Evolutionary conservation across 768 basidiomycete species (phyloP).

Genomic region (Boletus pseudo-olivaceus): DNA sequence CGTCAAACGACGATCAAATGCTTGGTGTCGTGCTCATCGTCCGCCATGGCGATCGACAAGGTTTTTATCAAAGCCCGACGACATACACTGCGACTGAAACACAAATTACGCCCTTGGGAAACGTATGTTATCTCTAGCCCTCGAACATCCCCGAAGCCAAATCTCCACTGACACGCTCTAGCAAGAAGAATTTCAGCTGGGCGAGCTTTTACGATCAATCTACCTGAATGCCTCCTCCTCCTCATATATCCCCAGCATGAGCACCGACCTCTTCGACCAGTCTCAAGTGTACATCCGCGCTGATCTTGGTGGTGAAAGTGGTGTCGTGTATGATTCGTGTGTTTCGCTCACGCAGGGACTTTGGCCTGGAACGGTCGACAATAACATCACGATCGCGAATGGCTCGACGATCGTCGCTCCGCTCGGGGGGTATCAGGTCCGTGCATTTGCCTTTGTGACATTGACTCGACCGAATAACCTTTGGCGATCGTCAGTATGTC

Average conservation of each 20-base stretch:
- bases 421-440: constrained; percentile 61
- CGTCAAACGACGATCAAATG: constrained; percentile 29
- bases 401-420: constrained; percentile 57
- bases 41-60: constrained; percentile 60
- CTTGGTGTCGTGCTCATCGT: constrained; percentile 56
- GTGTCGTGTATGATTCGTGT: constrained; percentile 64
- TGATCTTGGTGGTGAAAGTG: constrained; percentile 67
- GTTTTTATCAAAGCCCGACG: constrained; percentile 61
- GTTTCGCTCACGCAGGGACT: constrained; percentile 67
- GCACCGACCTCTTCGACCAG: constrained; percentile 33
- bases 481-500: constrained; percentile 31
- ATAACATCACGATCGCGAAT: constrained; percentile 61
- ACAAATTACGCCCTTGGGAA: constrained; percentile 64
- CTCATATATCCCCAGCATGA: constrained; percentile 45
- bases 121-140: constrained; percentile 36
- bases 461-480: background rate
- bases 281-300: constrained; percentile 50
- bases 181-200: constrained; percentile 59
- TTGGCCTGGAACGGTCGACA: constrained; percentile 47
- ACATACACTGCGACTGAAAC: constrained; percentile 57
- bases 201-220: constrained; percentile 44
- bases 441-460: constrained; percentile 3
- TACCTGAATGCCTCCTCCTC: constrained; percentile 56
- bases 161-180: constrained; percentile 19
- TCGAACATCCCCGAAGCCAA: background rate